These are phyloP conservation scores for Hypoxylon lenormandii DNA, from an alignment of 495 filamentous ascomycete species.

Conservation along the genomic window DNA sequence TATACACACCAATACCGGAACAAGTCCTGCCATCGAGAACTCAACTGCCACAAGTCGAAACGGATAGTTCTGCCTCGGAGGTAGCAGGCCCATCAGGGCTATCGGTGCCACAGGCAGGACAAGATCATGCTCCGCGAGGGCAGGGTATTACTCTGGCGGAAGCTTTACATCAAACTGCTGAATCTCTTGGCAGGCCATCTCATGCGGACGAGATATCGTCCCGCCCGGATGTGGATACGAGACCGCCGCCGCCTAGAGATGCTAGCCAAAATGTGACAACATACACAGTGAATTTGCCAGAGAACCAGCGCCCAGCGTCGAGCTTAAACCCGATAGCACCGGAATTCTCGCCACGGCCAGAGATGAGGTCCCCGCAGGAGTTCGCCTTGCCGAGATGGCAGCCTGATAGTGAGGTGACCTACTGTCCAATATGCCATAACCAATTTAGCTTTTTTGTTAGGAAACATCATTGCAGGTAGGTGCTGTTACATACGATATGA, in stretches of 20 bases:
- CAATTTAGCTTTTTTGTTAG: conserved; percentile 87
- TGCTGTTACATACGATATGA: conserved; percentile 10
- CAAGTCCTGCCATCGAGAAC: conserved; percentile 6
- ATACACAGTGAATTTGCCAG: background rate
- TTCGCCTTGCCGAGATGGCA: conserved; percentile 80
- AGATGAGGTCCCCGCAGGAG: conserved; percentile 40
- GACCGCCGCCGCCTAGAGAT: background rate
- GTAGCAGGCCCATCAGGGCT: background rate
- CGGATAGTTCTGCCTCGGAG: background rate
- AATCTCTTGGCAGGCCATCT: conserved; percentile 1
- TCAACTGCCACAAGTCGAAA: background rate
- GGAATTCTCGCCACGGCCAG: conserved; percentile 22
- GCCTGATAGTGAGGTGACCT: conserved; percentile 79
- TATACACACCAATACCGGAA: background rate
- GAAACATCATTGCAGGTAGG: conserved; percentile 88
- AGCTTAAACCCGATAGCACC: conserved; percentile 39
- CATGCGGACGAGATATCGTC: background rate
- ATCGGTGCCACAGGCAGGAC: background rate
- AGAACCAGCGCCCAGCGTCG: conserved; percentile 7
- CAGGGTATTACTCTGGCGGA: conserved; percentile 17
- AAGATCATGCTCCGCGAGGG: conserved; percentile 10
- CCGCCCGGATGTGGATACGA: background rate
- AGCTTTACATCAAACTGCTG: conserved; percentile 22
- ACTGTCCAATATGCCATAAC: conserved; percentile 83
- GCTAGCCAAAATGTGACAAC: conserved; percentile 4